Percentiles rank a stretch among this genome's conserved stretches.
These are phyloP conservation scores for Neckera pumila DNA, from an alignment of 225 moss, liverwort and hornwort genomes.

Conservation along the genomic window DNA sequence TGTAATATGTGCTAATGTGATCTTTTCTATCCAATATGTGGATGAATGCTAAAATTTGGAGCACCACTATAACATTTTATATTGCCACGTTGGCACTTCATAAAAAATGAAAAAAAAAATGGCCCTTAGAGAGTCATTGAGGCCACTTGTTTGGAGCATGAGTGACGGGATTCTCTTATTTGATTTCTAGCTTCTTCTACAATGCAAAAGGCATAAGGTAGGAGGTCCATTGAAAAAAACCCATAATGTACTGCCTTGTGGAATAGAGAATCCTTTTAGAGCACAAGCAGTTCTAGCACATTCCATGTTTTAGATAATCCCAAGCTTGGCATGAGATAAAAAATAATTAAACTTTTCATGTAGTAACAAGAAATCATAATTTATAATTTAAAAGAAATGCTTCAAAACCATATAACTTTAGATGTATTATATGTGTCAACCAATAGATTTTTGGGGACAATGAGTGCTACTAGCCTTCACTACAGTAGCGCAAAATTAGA, in stretches of 20 bases:
- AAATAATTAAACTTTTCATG: too few species aligned
- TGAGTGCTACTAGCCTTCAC: not conserved
- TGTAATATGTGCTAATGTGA: too few species aligned
- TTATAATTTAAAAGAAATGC: not conserved
- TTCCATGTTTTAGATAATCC: not conserved
- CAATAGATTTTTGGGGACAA: too few species aligned
- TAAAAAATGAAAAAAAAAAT: too few species aligned
- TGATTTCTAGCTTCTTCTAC: not conserved
- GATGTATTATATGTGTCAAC: not conserved
- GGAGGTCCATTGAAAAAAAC: not conserved
- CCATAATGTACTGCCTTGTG: not conserved
- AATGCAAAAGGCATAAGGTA: not conserved
- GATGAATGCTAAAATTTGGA: too few species aligned
- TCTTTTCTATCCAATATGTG: too few species aligned
- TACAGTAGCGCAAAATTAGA: not conserved
- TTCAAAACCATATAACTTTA: not conserved
- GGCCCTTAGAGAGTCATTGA: not conserved
- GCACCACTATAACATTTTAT: too few species aligned
- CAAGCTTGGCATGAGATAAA: not conserved
- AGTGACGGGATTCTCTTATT: fast-evolving
- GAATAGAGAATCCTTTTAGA: not conserved
- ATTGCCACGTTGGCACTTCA: too few species aligned
- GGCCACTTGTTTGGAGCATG: not conserved
- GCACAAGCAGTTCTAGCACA: not conserved
- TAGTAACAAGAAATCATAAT: not conserved